These are phyloP conservation scores for Thymus quinquecostatus DNA, from an alignment of 257 asterid genomes.

Conservation along the genomic window DNA sequence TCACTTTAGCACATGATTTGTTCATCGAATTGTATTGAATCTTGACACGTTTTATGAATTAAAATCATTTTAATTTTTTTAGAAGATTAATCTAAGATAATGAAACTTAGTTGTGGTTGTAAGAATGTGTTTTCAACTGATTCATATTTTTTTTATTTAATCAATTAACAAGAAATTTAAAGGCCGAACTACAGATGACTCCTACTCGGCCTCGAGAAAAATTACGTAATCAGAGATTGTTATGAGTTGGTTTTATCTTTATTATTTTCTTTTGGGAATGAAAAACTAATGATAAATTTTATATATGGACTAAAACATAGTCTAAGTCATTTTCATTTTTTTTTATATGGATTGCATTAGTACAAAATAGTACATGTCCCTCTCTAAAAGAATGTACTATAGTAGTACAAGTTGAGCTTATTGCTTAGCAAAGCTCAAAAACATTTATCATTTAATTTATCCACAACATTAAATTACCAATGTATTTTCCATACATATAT, in stretches of 20 bases:
- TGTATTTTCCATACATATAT: no score
- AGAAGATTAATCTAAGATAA: background rate
- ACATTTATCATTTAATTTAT: background rate
- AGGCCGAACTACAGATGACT: no score
- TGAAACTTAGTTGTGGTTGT: background rate
- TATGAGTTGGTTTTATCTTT: background rate
- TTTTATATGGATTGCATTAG: constrained; percentile 1
- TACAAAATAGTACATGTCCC: background rate
- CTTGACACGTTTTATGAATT: background rate
- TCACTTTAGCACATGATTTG: background rate
- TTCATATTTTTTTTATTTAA: background rate
- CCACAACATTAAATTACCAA: background rate
- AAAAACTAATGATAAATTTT: background rate
- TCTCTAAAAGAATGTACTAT: no score
- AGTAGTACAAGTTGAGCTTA: background rate
- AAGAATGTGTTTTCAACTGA: background rate
- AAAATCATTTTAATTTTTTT: background rate
- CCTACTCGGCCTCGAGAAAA: no score
- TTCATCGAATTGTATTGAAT: background rate
- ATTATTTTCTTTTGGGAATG: background rate
- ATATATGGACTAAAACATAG: background rate
- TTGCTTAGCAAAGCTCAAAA: background rate
- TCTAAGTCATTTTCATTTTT: constrained; percentile 1
- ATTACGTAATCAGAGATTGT: background rate
- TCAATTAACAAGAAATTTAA: no score